Base-by-base conservation (phyloP, 1,284 basidiomycete species). In the Apiotrichum akiyoshidainum region DNA sequence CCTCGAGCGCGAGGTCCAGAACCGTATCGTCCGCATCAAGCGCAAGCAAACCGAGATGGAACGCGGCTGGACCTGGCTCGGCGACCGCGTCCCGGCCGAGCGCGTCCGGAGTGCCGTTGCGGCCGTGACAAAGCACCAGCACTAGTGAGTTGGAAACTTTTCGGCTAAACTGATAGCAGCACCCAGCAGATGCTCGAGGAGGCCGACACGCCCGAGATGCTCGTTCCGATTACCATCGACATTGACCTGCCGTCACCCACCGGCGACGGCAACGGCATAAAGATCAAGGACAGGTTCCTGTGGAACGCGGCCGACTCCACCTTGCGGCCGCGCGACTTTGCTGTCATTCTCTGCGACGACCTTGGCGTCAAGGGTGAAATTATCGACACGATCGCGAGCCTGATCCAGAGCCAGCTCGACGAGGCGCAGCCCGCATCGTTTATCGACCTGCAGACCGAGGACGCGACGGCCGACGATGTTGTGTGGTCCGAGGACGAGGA, bases 201-300 rank as follows among this genome's bases (percentile, higher is more conserved):
- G 70, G 87, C 89, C 0, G 74, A 81, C 48, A 83, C 81, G 61
- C 83, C 85, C 26, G 83, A 88, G 6, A 81, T 87, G 2, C 84
- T 95, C 31, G 86, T 98, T 5, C 95, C 95, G 11, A 91, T 99
- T 64, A 88, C 90, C 49, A 88, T 99, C 59, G 94, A 98, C 70
- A 87, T 97, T 66, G 93, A 98, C 72, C 93, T 93, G 5, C 89
- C 92, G 10, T 63, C 61, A 14, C 55, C 52, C 4, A 65, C 61
- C 39, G 62, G 60, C 19, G 69, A 73, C 46, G 67, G 64, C 16
- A 37, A 39, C 37, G 88, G 87, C 0, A 89, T 92, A 71, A 84
- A 93, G 68, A 87, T 99, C 73, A 87, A 92, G 57, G 95, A 99
- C 71, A 89, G 89, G 65, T 98, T 99, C 76, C 84, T 92, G n/a